Base-by-base conservation (phyloP, 2,329 filamentous ascomycete species). In the Talaromyces amestolkiae region DNA sequence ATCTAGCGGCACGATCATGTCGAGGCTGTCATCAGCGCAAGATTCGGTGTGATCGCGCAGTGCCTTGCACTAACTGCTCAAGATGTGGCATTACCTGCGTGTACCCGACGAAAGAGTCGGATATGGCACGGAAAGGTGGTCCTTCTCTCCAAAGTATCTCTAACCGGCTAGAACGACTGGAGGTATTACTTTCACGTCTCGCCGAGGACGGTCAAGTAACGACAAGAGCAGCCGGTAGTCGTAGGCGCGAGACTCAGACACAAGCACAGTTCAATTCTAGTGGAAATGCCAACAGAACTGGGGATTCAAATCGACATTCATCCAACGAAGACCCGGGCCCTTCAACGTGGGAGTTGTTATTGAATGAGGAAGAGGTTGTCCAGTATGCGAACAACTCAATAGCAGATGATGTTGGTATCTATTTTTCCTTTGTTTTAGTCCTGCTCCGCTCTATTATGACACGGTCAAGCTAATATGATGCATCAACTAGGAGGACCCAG, bases 21-120 rank as follows among this genome's bases (percentile, higher is more conserved):
- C 60, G 61, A 56, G 66, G 53, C 51, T 74, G 72, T 59, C 70
- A 72, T 62, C 71, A 69, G 54, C 71, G 72, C 27, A 74, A 74
- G 65, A 66, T 74, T 19, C 71, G 72, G 5, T 74, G 72, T 66
- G 71, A 74, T 59, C 69, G 69, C 61, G 69, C 58, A 60, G 64
- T 70, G 22, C 73, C 73, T 59, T 75, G 73, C 58, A 66, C 65
- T 17, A 71, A 71, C 47, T 74, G 73, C 67, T 67, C 68, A 13
- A 67, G 64, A 51, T 51, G 49, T 53, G 61, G 58, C 19, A 31
- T 65, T 35, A 47, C 47, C 37, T 69, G 68, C 24, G 61, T 67
- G 17, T 68, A 69, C 65, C 68, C 68, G 10, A 63, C 67, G 15
- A 68, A 45, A 67, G 66, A 68, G 39, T 64, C 33, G 59, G 68